These are phyloP conservation scores for Fibroporia radiculosa DNA, from an alignment of 768 basidiomycete genomes.

Conservation along the genomic window DNA sequence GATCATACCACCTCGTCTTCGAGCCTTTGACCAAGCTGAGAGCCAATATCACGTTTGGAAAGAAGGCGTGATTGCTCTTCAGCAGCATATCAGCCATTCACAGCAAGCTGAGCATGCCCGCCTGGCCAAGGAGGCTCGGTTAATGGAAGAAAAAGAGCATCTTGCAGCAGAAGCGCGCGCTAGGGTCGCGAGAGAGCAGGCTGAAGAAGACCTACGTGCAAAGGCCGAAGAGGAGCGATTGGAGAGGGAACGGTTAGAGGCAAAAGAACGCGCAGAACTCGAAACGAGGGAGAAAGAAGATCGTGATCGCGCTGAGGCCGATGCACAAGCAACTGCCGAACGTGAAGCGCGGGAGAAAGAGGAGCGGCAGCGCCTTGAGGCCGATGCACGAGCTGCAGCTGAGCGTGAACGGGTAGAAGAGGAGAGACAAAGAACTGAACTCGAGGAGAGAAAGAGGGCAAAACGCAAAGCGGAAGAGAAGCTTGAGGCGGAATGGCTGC, in stretches of 20 bases:
- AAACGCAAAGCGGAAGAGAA: neutral
- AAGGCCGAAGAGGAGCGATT: conserved; percentile 9
- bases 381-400: conserved; percentile 18
- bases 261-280: conserved; percentile 15
- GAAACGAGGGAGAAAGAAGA: conserved; percentile 14
- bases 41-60: conserved; percentile 40
- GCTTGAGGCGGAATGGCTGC: neutral
- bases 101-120: conserved; percentile 34
- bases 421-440: conserved; percentile 8
- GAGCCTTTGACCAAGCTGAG: conserved; percentile 45
- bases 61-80: conserved; percentile 25
- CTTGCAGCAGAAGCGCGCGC: conserved; percentile 12
- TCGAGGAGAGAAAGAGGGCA: neutral
- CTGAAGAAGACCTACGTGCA: neutral
- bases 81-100: conserved; percentile 31
- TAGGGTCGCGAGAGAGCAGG: conserved; percentile 13
- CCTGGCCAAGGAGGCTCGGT: conserved; percentile 10
- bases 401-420: conserved; percentile 18
- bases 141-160: conserved; percentile 14
- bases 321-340: conserved; percentile 17
- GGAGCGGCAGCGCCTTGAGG: conserved; percentile 24
- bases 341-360: conserved; percentile 4
- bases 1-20: conserved; percentile 40
- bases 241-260: conserved; percentile 19
- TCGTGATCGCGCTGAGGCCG: conserved; percentile 22